These are phyloP conservation scores for Chaetomium sp. DNA, from an alignment of 2,329 filamentous ascomycete genomes.

Conservation along the genomic window DNA sequence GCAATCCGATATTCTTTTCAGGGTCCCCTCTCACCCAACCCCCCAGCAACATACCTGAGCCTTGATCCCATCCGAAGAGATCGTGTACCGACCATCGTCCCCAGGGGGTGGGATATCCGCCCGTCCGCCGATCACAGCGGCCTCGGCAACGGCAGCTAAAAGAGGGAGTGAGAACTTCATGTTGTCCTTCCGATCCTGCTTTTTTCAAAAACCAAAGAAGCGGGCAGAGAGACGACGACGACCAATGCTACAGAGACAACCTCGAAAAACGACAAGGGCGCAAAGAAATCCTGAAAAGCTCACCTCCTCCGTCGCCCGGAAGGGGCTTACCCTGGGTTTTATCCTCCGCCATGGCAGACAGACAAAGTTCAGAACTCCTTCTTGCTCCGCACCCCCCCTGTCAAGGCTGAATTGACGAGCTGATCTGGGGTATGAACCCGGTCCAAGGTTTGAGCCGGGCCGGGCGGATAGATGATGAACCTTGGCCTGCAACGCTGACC, in stretches of 20 bases:
- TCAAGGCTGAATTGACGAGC: no score
- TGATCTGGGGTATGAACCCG: no score
- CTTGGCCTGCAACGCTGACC: no score
- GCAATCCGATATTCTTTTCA: no score
- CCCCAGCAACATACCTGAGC: slow-evolving; percentile 29
- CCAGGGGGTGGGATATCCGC: slow-evolving; percentile 20
- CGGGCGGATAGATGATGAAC: no score
- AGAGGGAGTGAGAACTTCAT: slow-evolving; percentile 21
- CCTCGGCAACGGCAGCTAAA: slow-evolving; percentile 19
- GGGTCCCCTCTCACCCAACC: no score
- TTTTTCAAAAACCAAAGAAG: background rate
- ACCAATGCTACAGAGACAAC: no score
- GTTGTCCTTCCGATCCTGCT: slow-evolving; percentile 1
- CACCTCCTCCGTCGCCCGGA: background rate
- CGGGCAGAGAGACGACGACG: no score
- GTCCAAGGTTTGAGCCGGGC: no score
- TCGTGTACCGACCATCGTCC: slow-evolving; percentile 31
- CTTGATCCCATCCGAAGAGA: slow-evolving; percentile 31
- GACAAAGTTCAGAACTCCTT: no score
- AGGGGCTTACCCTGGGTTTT: background rate
- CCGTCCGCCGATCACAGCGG: slow-evolving; percentile 7
- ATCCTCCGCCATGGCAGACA: background rate
- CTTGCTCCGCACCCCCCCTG: no score
- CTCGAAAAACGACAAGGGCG: background rate
- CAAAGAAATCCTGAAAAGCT: background rate